Conservation (phyloP, 2,329 filamentous ascomycete species). For the Trichocomaceae sp. region DNA sequence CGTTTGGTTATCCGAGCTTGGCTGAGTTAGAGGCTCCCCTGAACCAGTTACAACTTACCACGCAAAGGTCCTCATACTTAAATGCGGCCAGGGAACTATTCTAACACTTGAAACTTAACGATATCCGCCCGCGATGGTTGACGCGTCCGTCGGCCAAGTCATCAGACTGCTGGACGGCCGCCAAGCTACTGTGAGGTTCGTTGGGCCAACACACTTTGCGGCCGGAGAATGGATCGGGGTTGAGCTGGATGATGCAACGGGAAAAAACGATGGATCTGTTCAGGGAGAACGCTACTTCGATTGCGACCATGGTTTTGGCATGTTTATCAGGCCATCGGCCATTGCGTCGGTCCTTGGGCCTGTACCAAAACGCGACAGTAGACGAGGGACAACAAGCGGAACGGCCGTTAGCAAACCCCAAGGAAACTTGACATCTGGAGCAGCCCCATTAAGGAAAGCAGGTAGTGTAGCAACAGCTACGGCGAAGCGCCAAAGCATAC, state of each 20-base stretch:
- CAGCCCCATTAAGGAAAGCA: slow-evolving; percentile 33
- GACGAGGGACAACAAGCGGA: slow-evolving; percentile 27
- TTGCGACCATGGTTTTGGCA: slow-evolving; percentile 63
- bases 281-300: slow-evolving; percentile 84
- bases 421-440: slow-evolving; percentile 21
- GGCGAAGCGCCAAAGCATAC: slow-evolving; percentile 61
- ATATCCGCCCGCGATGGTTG: slow-evolving; percentile 8
- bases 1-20: slow-evolving; percentile 11
- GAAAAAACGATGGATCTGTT: slow-evolving; percentile 92
- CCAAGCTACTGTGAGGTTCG: slow-evolving; percentile 69
- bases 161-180: slow-evolving; percentile 74
- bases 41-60: too few species aligned
- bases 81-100: neutral
- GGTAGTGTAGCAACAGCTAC: slow-evolving; percentile 34
- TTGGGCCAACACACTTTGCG: slow-evolving; percentile 73
- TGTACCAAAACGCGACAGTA: slow-evolving; percentile 26
- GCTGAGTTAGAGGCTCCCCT: slow-evolving; percentile 12
- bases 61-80: slow-evolving; percentile 3
- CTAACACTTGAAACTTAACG: neutral
- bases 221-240: slow-evolving; percentile 82
- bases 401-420: slow-evolving; percentile 32
- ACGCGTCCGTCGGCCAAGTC: slow-evolving; percentile 55
- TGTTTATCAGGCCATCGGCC: slow-evolving; percentile 75
- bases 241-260: slow-evolving; percentile 71
- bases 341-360: slow-evolving; percentile 47